Evolutionary conservation across 345 rosid species (phyloP), one percentile per base, ranked within the genome.

Genomic region (Balakata baccata): DNA sequence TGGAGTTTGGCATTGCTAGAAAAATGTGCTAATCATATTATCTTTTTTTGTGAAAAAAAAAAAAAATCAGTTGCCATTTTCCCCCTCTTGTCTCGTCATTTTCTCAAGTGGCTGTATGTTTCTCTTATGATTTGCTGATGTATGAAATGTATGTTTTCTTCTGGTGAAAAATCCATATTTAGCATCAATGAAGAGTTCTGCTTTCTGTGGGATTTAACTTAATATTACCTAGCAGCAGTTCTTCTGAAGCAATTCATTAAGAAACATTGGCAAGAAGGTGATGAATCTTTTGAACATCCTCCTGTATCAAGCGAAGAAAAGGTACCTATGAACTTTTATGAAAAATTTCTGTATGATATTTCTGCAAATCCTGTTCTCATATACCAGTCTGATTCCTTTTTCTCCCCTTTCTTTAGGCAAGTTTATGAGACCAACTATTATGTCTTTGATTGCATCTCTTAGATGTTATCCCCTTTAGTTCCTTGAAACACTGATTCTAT

Each of bases 221-320:
- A 49, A 61, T 71, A 70, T 73, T 80, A 92, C 98, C 81, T 92
- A 83, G 98, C 98, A 78, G 97, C 97, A n/a, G 89, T 92, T 11
- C 85, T 94, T 81, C 75, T 94, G 73, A 94, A 92, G 86, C 97
- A 90, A 80, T 94, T 88, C 76, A 86, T 94, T 70, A 90, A 84
- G 76, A 92, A 87, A 75, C 98, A 92, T 74, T 94, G 97, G 97
- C 91, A 86, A 77, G 97, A 90, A 78, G 90, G 85, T 23, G 98
- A 94, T 41, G 94, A 90, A 17, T 84, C 77, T 52, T 92, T 92
- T 78, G 92, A 94, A 79, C 82, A 86, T 74, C 97, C 97, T 77
- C 81, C 73, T 74, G 93, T 90, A 53, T 77, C 97, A 62, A 79
- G 12, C 74, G 90, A 86, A 56, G 47, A 43, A 43, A 43, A 94